Evolutionary conservation across 805 yeast genomes (phyloP).

Genomic region (Saccharomycopsis sp.): DNA sequence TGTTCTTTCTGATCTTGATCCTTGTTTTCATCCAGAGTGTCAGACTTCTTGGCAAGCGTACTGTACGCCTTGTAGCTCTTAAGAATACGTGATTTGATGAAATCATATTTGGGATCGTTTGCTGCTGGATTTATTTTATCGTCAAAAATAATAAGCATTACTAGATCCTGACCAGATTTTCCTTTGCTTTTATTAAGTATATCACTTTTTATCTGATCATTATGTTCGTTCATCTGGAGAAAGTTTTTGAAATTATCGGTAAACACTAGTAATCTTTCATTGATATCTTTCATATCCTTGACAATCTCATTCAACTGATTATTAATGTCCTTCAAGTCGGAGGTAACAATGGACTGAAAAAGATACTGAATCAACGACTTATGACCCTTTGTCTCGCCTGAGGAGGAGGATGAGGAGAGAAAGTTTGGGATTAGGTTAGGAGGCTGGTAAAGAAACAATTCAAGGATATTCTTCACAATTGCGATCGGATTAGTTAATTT

Average conservation of each 20-base stretch:
- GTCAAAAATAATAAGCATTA: slow-evolving; percentile 6
- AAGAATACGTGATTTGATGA: background rate
- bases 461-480: slow-evolving; percentile 72
- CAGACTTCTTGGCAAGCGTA: background rate
- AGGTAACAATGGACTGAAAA: slow-evolving; percentile 11
- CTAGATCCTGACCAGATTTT: slow-evolving; percentile 1
- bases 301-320: background rate
- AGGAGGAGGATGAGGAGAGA: background rate
- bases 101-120: slow-evolving; percentile 2
- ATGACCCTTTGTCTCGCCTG: slow-evolving; percentile 6
- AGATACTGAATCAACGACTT: slow-evolving; percentile 17
- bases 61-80: background rate
- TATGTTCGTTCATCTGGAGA: slow-evolving; percentile 6
- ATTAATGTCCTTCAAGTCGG: slow-evolving; percentile 12
- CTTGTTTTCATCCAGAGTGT: background rate
- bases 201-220: background rate
- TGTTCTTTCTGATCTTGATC: background rate
- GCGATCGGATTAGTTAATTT: slow-evolving; percentile 83
- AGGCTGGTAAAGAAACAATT: slow-evolving; percentile 75
- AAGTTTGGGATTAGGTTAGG: slow-evolving; percentile 15
- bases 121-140: background rate
- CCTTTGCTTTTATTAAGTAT: slow-evolving; percentile 3
- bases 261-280: slow-evolving; percentile 1
- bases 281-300: background rate
- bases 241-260: slow-evolving; percentile 5